Evolutionary conservation across 1,284 basidiomycete species (phyloP).

Genomic region (Puccinia horiana): DNA sequence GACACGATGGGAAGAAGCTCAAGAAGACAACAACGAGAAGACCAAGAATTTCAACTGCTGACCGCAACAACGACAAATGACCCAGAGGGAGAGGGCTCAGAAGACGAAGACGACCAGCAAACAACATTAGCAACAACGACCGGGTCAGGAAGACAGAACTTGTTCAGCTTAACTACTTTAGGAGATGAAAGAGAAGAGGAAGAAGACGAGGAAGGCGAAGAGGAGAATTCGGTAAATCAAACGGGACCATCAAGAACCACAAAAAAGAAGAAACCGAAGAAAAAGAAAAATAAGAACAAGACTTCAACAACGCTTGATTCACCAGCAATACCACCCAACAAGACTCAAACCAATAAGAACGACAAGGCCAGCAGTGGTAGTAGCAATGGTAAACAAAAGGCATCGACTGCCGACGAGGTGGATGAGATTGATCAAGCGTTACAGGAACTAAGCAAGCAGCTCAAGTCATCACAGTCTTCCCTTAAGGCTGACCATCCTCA

Average conservation of each 20-base stretch:
- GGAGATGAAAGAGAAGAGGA: background rate
- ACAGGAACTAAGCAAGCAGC: background rate
- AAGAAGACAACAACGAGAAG: constrained; percentile 18
- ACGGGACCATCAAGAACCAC: background rate
- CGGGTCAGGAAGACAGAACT: background rate
- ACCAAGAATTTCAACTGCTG: constrained; percentile 15
- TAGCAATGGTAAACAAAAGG: background rate
- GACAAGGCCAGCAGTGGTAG: background rate
- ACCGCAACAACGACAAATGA: background rate
- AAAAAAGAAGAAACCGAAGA: constrained; percentile 17
- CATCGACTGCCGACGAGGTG: background rate
- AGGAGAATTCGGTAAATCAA: background rate
- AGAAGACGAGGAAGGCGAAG: background rate
- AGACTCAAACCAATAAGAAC: background rate
- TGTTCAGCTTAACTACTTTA: constrained; percentile 7
- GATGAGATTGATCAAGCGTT: constrained; percentile 21
- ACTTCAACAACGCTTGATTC: background rate
- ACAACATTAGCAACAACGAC: background rate
- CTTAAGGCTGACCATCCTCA: background rate
- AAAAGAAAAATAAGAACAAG: constrained; percentile 12
- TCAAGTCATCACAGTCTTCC: background rate
- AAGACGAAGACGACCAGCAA: background rate
- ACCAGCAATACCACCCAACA: constrained; percentile 8
- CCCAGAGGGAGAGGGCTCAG: background rate
- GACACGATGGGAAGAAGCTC: constrained; percentile 23